These are phyloP conservation scores for Cordyceps militaris DNA, from an alignment of 2,329 filamentous ascomycete genomes.

Conservation along the genomic window DNA sequence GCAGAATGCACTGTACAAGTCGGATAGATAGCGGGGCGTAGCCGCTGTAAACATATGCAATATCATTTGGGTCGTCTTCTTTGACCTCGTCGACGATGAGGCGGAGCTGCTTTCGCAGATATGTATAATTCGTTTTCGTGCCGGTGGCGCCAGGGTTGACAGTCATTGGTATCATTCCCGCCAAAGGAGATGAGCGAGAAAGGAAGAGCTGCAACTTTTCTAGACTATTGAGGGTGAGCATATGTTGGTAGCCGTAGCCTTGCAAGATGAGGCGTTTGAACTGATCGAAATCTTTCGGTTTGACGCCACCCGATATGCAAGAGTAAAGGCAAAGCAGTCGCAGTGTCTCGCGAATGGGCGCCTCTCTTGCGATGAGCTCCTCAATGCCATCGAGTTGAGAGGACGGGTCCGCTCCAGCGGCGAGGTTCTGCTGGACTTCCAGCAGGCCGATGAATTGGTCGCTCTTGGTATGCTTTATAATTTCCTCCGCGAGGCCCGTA, in stretches of 20 bases:
- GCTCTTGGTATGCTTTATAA: slow-evolving; percentile 84
- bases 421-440: slow-evolving; percentile 93
- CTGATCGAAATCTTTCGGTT: slow-evolving; percentile 77
- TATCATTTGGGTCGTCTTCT: slow-evolving; percentile 87
- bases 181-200: slow-evolving; percentile 66
- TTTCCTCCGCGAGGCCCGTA: slow-evolving; percentile 86
- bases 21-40: slow-evolving; percentile 90
- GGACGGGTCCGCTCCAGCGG: slow-evolving; percentile 79
- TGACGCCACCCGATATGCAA: slow-evolving; percentile 80
- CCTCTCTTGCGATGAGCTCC: slow-evolving; percentile 85
- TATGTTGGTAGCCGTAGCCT: slow-evolving; percentile 90
- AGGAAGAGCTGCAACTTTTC: slow-evolving; percentile 86
- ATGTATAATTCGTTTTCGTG: slow-evolving; percentile 82
- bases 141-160: slow-evolving; percentile 48
- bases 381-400: slow-evolving; percentile 87
- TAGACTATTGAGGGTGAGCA: slow-evolving; percentile 79
- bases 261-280: slow-evolving; percentile 85
- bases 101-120: slow-evolving; percentile 75
- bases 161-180: slow-evolving; percentile 72
- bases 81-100: slow-evolving; percentile 96
- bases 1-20: slow-evolving; percentile 84
- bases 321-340: slow-evolving; percentile 87
- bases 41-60: slow-evolving; percentile 96
- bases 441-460: slow-evolving; percentile 83
- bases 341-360: slow-evolving; percentile 72